Conservation (phyloP, 371 early-diverging fungal genomes). For the Saksenaea oblongispora region DNA sequence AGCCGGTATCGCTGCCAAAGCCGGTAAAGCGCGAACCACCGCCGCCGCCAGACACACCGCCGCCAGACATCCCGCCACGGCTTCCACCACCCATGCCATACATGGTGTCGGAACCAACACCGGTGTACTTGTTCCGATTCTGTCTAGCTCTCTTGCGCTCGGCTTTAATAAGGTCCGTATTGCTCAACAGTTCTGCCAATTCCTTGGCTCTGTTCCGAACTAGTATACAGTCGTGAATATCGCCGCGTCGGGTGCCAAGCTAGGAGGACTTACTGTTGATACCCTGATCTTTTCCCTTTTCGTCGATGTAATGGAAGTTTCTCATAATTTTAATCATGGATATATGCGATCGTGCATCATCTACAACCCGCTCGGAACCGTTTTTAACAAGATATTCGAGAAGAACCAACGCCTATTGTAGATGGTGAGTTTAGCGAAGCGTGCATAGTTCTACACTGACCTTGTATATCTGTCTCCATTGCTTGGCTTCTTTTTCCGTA, state of each 20-base stretch:
- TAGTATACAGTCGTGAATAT: constrained; percentile 18
- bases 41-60: constrained; percentile 7
- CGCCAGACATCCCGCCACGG: constrained; percentile 1
- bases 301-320: constrained; percentile 85
- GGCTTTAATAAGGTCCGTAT: constrained; percentile 72
- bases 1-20: constrained; percentile 45
- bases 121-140: constrained; percentile 87
- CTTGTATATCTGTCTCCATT: constrained; percentile 96
- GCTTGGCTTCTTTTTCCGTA: constrained; percentile 78
- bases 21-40: constrained; percentile 37
- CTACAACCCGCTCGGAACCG: constrained; percentile 91
- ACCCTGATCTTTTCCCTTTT: constrained; percentile 96
- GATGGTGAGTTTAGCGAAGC: background rate
- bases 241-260: background rate
- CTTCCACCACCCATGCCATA: constrained; percentile 39
- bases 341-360: constrained; percentile 81
- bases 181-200: constrained; percentile 77
- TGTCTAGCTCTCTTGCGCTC: constrained; percentile 90
- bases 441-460: constrained; percentile 33
- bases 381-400: constrained; percentile 94
- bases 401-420: constrained; percentile 77
- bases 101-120: constrained; percentile 63
- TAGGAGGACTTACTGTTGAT: constrained; percentile 73
- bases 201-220: constrained; percentile 92
- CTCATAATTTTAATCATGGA: constrained; percentile 83